Percentiles rank a stretch among this genome's conserved stretches.
These are phyloP conservation scores for Pythium angustatum DNA, from an alignment of 352 stramenopile species.

Conservation along the genomic window DNA sequence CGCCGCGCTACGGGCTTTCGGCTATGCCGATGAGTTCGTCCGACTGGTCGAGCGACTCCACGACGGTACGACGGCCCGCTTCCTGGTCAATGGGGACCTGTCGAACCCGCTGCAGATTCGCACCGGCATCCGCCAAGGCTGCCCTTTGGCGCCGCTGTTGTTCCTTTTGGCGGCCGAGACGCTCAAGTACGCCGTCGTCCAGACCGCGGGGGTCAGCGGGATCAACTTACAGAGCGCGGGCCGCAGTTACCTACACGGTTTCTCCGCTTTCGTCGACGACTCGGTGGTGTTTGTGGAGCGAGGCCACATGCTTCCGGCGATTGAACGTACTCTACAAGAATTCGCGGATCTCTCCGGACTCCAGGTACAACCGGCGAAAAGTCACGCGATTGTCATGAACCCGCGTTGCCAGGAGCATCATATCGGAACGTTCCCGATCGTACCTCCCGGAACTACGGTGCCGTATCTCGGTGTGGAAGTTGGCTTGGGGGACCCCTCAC, in stretches of 20 bases:
- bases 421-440: background rate
- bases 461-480: slow-evolving; percentile 23
- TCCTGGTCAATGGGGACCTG: slow-evolving; percentile 21
- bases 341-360: slow-evolving; percentile 23
- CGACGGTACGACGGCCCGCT: background rate
- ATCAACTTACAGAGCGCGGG: background rate
- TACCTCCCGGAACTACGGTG: background rate
- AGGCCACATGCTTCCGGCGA: background rate
- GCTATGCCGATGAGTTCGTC: background rate
- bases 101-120: background rate
- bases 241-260: background rate
- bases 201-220: background rate
- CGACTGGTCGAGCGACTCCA: background rate
- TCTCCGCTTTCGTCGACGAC: slow-evolving; percentile 34
- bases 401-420: background rate
- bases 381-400: slow-evolving; percentile 9
- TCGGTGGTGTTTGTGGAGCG: slow-evolving; percentile 14
- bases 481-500: background rate
- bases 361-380: slow-evolving; percentile 23
- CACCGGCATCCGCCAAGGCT: slow-evolving; percentile 32
- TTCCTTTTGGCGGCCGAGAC: slow-evolving; percentile 33
- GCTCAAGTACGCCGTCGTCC: slow-evolving; percentile 14
- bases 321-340: background rate
- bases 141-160: slow-evolving; percentile 29
- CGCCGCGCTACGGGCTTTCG: background rate